Base-by-base conservation (phyloP, 2,329 filamentous ascomycete species). In the Ophiostoma sp. region DNA sequence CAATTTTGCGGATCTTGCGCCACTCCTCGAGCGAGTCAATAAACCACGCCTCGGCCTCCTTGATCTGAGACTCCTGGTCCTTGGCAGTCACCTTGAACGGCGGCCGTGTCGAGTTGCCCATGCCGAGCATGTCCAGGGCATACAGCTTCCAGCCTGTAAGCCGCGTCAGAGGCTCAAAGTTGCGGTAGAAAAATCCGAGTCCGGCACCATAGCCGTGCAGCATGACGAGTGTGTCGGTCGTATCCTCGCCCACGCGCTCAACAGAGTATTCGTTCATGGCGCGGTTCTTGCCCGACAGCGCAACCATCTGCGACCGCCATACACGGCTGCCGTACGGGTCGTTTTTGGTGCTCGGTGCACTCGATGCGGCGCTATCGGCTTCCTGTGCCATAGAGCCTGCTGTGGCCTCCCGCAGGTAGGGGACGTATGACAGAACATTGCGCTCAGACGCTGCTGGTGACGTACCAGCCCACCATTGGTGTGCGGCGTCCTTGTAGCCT, bases 151-250 rank as follows among this genome's bases (percentile, higher is more conserved):
- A 96, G 36, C 94, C 93, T 36, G 85, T 83, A 0, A 88, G 81
- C 23, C 94, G 88, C 65, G 90, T 94, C 44, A 99, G 81, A 6
- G 90, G 88, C 79, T 99, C 95, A 72, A 96, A 97, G 78, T 99
- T 99, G 81, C 95, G 94, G 84, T 97, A 99, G 84, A 96, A 99
- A 81, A 99, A 98, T 31, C 94, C 95, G 0, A 99, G 85, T 0
- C 95, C 95, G 1, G 95, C 95, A 66, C 95, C 95, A 79, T 99
- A 99, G 72, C 95, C 95, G 78, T 99, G 95, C 4, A 99, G 83
- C 87, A 99, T 96, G 64, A 99, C 94, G 20, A 99, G 83, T 62
- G 92, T 95, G 76, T 98, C 90, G 66, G 96, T 90, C 0, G 88
- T 86, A 4, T 89, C 80, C 77, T 97, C 94, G 48, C 89, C 92